Conservation (phyloP, 768 basidiomycete genomes). For the Calocybe cyanea region DNA sequence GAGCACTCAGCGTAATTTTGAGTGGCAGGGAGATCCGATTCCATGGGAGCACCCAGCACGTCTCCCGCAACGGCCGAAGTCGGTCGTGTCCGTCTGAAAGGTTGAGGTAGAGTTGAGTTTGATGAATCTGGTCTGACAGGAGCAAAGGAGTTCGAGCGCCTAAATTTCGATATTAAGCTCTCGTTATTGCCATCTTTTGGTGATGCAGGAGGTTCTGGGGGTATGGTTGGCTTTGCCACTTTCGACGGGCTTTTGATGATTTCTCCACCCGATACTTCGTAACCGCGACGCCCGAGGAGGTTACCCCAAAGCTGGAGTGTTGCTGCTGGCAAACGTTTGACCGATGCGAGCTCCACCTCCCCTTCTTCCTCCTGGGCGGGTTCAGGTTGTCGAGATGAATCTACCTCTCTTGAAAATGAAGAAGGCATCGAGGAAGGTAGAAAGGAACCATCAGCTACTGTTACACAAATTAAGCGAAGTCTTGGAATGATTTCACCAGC, state of each 20-base stretch:
- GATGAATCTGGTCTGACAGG: conserved; percentile 26
- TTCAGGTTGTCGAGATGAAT: conserved; percentile 14
- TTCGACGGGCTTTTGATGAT: conserved; percentile 63
- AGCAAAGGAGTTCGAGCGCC: conserved; percentile 64
- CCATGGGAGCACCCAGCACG: conserved; percentile 12
- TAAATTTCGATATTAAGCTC: conserved; percentile 57
- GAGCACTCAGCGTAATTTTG: conserved; percentile 19
- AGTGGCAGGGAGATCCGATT: conserved; percentile 6
- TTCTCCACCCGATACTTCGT: conserved; percentile 53
- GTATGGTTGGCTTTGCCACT: conserved; percentile 15
- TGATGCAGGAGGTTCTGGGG: conserved; percentile 14
- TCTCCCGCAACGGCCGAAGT: conserved; percentile 13
- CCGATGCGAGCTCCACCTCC: conserved; percentile 55
- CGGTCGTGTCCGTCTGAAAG: conserved; percentile 43
- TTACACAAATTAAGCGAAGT: not conserved
- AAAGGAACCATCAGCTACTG: conserved; percentile 20
- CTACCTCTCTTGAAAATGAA: conserved; percentile 14
- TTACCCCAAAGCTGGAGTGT: conserved; percentile 70
- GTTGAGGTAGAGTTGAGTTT: conserved; percentile 28
- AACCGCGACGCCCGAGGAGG: conserved; percentile 65
- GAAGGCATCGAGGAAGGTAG: conserved; percentile 19
- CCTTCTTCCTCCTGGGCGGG: conserved; percentile 27
- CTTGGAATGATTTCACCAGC: not conserved
- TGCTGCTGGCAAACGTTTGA: conserved; percentile 56
- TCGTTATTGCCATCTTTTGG: conserved; percentile 16